phyloP scores from a whole-genome alignment of 2,329 filamentous ascomycete species.

The Incumbomyces delicatus region DNA sequence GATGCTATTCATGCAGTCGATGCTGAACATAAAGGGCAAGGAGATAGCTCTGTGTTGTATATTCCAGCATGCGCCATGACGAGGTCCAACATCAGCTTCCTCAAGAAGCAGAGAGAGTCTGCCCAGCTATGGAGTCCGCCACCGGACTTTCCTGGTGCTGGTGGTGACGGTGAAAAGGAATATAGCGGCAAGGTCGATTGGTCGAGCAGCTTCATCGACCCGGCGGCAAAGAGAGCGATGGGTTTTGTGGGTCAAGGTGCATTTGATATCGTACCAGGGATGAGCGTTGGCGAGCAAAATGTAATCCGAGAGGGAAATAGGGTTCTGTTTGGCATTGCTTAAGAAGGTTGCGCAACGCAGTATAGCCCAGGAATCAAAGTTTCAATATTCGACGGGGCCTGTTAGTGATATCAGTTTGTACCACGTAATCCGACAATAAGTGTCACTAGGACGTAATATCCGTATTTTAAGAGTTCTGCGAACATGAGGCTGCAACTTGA shows the following conservation, averaged over 20 bases:
- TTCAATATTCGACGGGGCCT: too few species aligned
- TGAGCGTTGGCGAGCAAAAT: constrained; percentile 43
- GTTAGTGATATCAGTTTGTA: too few species aligned
- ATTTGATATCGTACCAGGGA: constrained; percentile 38
- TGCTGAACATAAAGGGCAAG: constrained; percentile 58
- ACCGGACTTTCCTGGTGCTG: constrained; percentile 58
- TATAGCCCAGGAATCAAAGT: too few species aligned
- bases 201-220: constrained; percentile 23
- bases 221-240: constrained; percentile 46
- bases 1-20: constrained; percentile 70
- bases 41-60: constrained; percentile 77
- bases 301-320: constrained; percentile 45
- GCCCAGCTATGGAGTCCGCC: constrained; percentile 59
- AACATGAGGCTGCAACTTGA: too few species aligned
- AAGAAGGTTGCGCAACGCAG: too few species aligned
- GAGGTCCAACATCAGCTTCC: constrained; percentile 60
- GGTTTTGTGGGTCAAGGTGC: constrained; percentile 40
- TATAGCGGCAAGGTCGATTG: constrained; percentile 24
- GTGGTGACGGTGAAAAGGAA: constrained; percentile 32
- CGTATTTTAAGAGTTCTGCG: too few species aligned
- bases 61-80: constrained; percentile 81
- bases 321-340: constrained; percentile 35
- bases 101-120: constrained; percentile 58
- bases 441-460: too few species aligned
- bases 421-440: too few species aligned